Conservation (phyloP, 2,329 filamentous ascomycete genomes). For the Aspergillus clavatus region DNA sequence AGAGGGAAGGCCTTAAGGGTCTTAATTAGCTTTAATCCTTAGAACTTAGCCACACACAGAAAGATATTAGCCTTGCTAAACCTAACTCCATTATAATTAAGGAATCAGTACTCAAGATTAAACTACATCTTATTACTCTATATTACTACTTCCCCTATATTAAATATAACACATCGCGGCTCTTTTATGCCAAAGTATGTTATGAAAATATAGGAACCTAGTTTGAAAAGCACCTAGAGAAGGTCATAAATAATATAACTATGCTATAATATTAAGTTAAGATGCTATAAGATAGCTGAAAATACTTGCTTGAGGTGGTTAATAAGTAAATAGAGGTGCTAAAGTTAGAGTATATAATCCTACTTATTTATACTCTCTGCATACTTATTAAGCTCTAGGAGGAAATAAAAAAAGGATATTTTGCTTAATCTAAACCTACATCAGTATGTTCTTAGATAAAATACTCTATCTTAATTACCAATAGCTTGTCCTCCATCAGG, state of each 20-base stretch:
- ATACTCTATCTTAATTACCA: slow-evolving; percentile 20
- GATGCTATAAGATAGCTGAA: slow-evolving; percentile 18
- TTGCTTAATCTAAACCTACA: slow-evolving; percentile 16
- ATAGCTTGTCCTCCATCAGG: slow-evolving; percentile 28
- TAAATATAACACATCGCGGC: slow-evolving; percentile 18
- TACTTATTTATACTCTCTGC: slow-evolving; percentile 7
- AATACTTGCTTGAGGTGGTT: slow-evolving; percentile 23
- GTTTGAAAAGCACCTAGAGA: slow-evolving; percentile 35
- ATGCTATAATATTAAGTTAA: slow-evolving; percentile 24
- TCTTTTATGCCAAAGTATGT: slow-evolving; percentile 21
- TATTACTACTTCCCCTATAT: slow-evolving; percentile 18
- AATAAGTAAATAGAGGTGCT: slow-evolving; percentile 24
- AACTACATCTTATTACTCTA: slow-evolving; percentile 18
- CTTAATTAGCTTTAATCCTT: slow-evolving; percentile 25
- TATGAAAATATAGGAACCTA: slow-evolving; percentile 25
- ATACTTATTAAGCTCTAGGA: slow-evolving; percentile 17
- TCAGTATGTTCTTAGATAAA: slow-evolving; percentile 10
- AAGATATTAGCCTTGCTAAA: slow-evolving; percentile 22
- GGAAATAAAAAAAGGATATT: slow-evolving; percentile 22
- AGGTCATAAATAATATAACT: slow-evolving; percentile 34
- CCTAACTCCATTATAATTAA: slow-evolving; percentile 28
- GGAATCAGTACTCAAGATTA: slow-evolving; percentile 24
- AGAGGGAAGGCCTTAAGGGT: slow-evolving; percentile 30
- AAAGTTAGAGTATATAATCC: slow-evolving; percentile 3
- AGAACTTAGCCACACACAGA: slow-evolving; percentile 23